A percentile compares a stretch with the other conserved stretches of the same genome.
Conservation (phyloP, 106 monocot genomes). For the Vanilla planifolia region DNA sequence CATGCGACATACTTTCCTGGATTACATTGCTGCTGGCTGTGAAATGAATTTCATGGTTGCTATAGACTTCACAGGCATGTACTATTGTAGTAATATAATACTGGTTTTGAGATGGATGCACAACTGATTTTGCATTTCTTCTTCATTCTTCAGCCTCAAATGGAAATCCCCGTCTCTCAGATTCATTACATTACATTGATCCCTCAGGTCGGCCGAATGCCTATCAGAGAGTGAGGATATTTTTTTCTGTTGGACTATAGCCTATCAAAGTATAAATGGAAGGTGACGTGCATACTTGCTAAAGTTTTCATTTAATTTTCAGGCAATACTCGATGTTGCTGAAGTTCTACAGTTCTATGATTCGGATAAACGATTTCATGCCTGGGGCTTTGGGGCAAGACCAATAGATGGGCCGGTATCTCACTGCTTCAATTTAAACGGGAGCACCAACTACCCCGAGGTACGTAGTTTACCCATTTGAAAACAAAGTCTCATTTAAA, state of each 20-base stretch:
- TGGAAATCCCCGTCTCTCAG: constrained; percentile 94
- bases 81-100: too few relatives aligned
- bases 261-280: background rate
- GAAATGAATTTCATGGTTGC: constrained; percentile 64
- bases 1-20: constrained; percentile 60
- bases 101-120: too few relatives aligned
- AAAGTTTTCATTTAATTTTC: constrained; percentile 4
- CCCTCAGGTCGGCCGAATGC: constrained; percentile 89
- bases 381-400: constrained; percentile 98
- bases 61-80: constrained; percentile 27
- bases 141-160: constrained; percentile 68
- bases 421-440: constrained; percentile 96
- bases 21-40: constrained; percentile 80
- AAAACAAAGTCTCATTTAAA: background rate
- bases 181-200: constrained; percentile 98
- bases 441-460: constrained; percentile 79
- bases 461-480: constrained; percentile 11
- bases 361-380: constrained; percentile 69
- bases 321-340: constrained; percentile 91
- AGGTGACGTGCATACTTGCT: background rate
- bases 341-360: constrained; percentile 92
- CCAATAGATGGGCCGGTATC: constrained; percentile 98
- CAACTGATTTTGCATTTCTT: background rate
- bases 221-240: constrained; percentile 83
- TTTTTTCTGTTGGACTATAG: too few relatives aligned